phyloP scores from a whole-genome alignment of 345 rosid genomes.

The Gossypium rotundifolium region DNA sequence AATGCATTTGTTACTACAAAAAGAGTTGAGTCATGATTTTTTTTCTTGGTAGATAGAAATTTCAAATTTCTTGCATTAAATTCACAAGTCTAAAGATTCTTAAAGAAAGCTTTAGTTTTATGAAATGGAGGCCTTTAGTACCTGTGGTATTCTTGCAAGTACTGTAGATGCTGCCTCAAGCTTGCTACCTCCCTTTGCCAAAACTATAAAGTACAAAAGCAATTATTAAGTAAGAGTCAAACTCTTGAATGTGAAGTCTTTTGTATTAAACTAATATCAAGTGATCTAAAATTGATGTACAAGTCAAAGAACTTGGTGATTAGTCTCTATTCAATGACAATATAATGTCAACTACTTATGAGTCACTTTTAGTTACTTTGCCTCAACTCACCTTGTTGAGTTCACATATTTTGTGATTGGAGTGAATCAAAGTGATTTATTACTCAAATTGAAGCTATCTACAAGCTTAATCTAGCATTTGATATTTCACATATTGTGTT shows the following conservation, averaged over 20 bases:
- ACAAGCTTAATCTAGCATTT: background rate
- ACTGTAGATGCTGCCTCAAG: conserved; percentile 62
- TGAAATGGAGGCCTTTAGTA: conserved; percentile 16
- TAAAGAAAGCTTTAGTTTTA: too few relatives aligned
- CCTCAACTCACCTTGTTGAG: background rate
- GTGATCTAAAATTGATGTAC: background rate
- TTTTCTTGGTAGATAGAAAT: background rate
- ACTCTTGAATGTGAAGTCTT: background rate
- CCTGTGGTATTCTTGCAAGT: conserved; percentile 72
- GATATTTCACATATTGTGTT: background rate
- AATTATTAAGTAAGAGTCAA: conserved; percentile 1
- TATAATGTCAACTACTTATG: background rate
- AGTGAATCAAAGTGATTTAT: background rate
- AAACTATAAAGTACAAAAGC: conserved; percentile 34
- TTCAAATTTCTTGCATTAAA: background rate
- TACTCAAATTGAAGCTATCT: background rate
- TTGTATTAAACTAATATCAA: background rate
- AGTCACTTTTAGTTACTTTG: background rate
- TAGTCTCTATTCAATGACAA: background rate
- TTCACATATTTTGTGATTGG: background rate
- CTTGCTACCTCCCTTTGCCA: conserved; percentile 79
- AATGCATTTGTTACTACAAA: background rate
- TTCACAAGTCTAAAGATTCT: background rate
- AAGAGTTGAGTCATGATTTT: background rate
- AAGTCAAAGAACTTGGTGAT: background rate